phyloP scores from a whole-genome alignment of 768 basidiomycete genomes.

The Rhodocollybia butyracea region DNA sequence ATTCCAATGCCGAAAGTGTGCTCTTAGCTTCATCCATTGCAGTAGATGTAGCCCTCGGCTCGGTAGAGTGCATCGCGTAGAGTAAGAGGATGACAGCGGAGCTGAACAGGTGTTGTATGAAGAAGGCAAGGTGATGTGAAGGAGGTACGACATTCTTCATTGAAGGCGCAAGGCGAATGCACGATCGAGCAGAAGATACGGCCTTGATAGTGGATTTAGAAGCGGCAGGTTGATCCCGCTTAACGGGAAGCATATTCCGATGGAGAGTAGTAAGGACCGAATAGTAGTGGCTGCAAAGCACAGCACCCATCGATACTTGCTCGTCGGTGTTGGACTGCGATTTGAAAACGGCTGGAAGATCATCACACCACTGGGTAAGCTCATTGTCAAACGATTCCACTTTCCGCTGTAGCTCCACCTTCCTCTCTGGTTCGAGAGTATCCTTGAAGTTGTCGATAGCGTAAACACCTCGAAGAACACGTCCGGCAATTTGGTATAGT shows the following conservation, averaged over 20 bases:
- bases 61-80: constrained; percentile 81
- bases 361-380: constrained; percentile 80
- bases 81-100: constrained; percentile 83
- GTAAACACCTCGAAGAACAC: constrained; percentile 79
- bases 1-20: constrained; percentile 65
- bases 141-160: constrained; percentile 82
- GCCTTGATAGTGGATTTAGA: constrained; percentile 78
- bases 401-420: constrained; percentile 68
- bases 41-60: constrained; percentile 56
- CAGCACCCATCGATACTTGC: constrained; percentile 82
- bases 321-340: constrained; percentile 69
- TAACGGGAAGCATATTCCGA: constrained; percentile 82
- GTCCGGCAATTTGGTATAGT: constrained; percentile 83
- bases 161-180: constrained; percentile 80
- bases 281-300: constrained; percentile 87
- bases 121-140: constrained; percentile 85
- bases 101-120: constrained; percentile 87
- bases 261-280: constrained; percentile 84
- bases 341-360: constrained; percentile 73
- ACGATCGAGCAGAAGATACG: constrained; percentile 80
- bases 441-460: constrained; percentile 77
- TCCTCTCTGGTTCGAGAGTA: constrained; percentile 67
- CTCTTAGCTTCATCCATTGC: constrained; percentile 84
- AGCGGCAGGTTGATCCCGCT: constrained; percentile 61
- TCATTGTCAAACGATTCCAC: constrained; percentile 79